Base-by-base conservation (phyloP, 1,284 basidiomycete genomes). In the Exobasidium rhododendri region DNA sequence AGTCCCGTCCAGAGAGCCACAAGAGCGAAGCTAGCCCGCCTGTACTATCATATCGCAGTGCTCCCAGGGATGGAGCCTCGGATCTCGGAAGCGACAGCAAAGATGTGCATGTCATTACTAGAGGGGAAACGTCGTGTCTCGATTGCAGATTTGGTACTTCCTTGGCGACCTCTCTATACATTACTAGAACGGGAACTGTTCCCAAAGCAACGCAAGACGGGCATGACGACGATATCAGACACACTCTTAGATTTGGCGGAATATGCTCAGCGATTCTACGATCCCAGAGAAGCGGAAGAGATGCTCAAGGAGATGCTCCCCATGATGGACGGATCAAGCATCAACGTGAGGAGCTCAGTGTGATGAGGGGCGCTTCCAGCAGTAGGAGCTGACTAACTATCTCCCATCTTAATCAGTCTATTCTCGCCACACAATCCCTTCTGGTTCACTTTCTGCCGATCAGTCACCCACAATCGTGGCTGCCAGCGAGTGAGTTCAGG, bases 231-330 rank as follows among this genome's bases (percentile, higher is more conserved):
- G 82, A 82, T 89, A 24, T 86, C 88, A n/a, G 89, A 86, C 83
- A 89, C 85, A 65, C 88, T 92, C 83, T 88, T 92, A 28, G 91
- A 89, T 76, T 85, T 97, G 64, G 90, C 92, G 35, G 89, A 92
- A 68, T 85, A 85, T 69, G 85, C 87, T 44, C 88, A 90, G 69
- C 84, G 90, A 49, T 97, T 97, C 84, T 97, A 94, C 81, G 88
- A 93, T 70, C 90, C 93, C 7, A 85, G 87, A 56, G 90, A 92
- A 54, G 89, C 90, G 51, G 87, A 90, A 69, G 89, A 91, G 67
- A 97, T 98, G 91, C 86, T 98, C 28, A 83, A 86, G 30, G 85
- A 84, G 1, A 89, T 92, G 72, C 68, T 91, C 14, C 91, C 89
- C 6, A 82, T 83, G 63, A 84, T 94, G 65, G 89, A 92, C 73